Evolutionary conservation across 495 filamentous ascomycete genomes (phyloP).

Genomic region (Penicillium cinerascens): DNA sequence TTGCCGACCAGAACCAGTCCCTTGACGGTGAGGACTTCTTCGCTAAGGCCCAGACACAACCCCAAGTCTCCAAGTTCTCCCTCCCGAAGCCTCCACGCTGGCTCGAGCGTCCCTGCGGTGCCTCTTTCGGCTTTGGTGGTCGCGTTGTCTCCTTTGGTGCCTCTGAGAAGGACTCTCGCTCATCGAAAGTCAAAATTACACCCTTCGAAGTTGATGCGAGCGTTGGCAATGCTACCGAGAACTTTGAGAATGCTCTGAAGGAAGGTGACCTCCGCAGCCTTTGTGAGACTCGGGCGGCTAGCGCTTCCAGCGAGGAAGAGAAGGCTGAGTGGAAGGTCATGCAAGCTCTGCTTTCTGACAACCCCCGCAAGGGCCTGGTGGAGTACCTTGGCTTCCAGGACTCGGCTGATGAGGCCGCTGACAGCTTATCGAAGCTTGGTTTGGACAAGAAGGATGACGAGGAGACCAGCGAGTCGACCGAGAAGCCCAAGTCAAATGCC

Average conservation of each 20-base stretch:
- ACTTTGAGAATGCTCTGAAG: conserved; percentile 80
- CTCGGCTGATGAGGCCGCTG: conserved; percentile 48
- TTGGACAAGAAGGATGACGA: conserved; percentile 36
- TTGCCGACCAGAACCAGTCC: conserved; percentile 59
- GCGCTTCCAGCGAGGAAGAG: conserved; percentile 79
- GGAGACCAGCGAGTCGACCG: conserved; percentile 47
- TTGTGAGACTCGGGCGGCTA: conserved; percentile 71
- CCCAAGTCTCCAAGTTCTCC: conserved; percentile 83
- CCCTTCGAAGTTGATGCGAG: conserved; percentile 83
- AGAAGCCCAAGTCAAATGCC: conserved; percentile 45
- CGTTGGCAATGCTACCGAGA: conserved; percentile 77
- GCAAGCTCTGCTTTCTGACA: conserved; percentile 76
- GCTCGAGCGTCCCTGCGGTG: conserved; percentile 80
- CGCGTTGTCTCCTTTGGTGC: conserved; percentile 79
- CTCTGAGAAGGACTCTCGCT: conserved; percentile 55
- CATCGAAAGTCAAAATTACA: conserved; percentile 78
- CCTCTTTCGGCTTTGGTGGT: conserved; percentile 93
- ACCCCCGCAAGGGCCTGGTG: conserved; percentile 74
- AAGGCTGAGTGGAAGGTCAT: conserved; percentile 95
- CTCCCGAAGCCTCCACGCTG: conserved; percentile 84
- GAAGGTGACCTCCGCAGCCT: conserved; percentile 73
- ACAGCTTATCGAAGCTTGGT: conserved; percentile 45
- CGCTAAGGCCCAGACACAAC: conserved; percentile 82
- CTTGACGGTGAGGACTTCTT: conserved; percentile 97
- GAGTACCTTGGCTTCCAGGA: conserved; percentile 84